Evolutionary conservation across 1,284 basidiomycete genomes (phyloP), one percentile per base, ranked within the genome.

Genomic region (Apiotrichum domesticum): DNA sequence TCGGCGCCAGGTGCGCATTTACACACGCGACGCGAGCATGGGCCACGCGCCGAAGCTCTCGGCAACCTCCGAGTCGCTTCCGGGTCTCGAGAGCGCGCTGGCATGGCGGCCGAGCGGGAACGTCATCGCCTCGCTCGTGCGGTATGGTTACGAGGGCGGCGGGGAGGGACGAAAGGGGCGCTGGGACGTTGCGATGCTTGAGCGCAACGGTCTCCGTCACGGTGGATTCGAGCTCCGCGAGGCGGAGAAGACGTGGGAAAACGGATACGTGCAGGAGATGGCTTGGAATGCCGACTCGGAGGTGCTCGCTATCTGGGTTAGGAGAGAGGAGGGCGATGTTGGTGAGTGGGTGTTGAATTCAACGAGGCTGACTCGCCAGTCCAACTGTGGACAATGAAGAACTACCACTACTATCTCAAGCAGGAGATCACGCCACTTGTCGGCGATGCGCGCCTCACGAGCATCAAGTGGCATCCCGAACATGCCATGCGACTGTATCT

Each of bases 351-450:
- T 34, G 6, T 8, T 21, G 21, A 29, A 10, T 21, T 21, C 33
- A n/a, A 11, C 33, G 10, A 35, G 15, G 53, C 65, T 65, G 32
- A 67, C 52, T 21, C 51, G 55, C 14, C 63, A 86, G 90, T 98
- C 21, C 96, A 99, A 77, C 78, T 98, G 2, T 99, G 93, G 92
- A 89, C 91, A 0, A 91, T 83, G 32, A 87, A 88, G 49, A 99
- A 99, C 74, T 98, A 96, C 74, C 88, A 97, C 73, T 97, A 94
- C 89, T 92, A 95, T 75, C 81, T 98, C 56, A 96, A 96, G 75
- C 89, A 93, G 70, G 90, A 94, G 69, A 79, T 95, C 48, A 67
- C 75, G 13, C 83, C 86, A 0, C 64, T 65, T 40, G 43, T 57
- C 4, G 53, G 59, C 69, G 3, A 52, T 64, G 5, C 66, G 59